phyloP scores from a whole-genome alignment of 805 yeast genomes.

The Dipodascus albidus region DNA sequence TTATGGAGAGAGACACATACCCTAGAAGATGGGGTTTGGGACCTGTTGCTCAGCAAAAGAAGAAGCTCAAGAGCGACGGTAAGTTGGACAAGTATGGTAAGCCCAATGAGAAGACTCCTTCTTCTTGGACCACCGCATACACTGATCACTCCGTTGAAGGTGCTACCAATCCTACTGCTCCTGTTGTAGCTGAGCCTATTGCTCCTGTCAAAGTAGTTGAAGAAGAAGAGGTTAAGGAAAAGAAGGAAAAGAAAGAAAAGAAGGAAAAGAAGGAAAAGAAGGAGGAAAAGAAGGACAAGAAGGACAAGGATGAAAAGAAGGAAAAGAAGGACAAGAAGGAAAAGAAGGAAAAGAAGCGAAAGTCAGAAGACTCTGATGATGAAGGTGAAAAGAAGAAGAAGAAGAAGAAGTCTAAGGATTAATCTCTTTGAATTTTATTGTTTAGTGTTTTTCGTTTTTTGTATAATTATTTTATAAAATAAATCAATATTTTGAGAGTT shows the following conservation, averaged over 20 bases:
- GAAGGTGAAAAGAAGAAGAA: conserved; percentile 43
- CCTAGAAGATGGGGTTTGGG: conserved; percentile 99
- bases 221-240: neutral
- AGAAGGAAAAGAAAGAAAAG: conserved; percentile 22
- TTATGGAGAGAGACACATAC: conserved; percentile 98
- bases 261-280: conserved; percentile 40
- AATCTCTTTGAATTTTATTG: neutral
- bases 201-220: neutral
- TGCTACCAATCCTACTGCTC: conserved; percentile 23
- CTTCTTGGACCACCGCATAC: conserved; percentile 78
- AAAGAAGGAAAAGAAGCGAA: conserved; percentile 51
- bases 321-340: conserved; percentile 41
- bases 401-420: conserved; percentile 26
- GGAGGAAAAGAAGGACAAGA: conserved; percentile 50
- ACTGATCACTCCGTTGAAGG: conserved; percentile 39
- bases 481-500: neutral
- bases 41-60: conserved; percentile 97
- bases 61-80: conserved; percentile 94
- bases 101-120: conserved; percentile 88
- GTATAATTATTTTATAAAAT: neutral
- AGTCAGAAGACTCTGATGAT: conserved; percentile 39
- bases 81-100: conserved; percentile 95
- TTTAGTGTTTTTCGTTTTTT: neutral
- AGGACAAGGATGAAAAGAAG: conserved; percentile 42
- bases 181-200: conserved; percentile 5